Evolutionary conservation across 768 basidiomycete genomes (phyloP).

Genomic region (Kwoniella mangroviensis): DNA sequence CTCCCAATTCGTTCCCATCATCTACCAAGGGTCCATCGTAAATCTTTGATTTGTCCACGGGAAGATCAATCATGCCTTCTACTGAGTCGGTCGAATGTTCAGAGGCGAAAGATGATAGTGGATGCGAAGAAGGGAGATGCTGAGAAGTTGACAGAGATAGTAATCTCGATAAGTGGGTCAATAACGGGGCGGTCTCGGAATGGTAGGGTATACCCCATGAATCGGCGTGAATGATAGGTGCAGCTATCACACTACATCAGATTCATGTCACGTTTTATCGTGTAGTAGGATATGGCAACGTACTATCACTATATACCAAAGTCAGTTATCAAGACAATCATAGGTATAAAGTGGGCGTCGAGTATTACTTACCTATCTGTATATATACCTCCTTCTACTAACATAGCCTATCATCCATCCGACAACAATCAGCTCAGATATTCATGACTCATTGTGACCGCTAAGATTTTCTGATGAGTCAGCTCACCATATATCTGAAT

Average conservation of each 20-base stretch:
- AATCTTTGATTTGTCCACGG: constrained; percentile 11
- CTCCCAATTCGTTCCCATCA: constrained; percentile 40
- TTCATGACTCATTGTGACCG: not conserved
- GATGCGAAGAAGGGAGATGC: constrained; percentile 30
- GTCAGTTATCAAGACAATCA: not conserved
- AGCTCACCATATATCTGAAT: constrained; percentile 45
- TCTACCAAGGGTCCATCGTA: constrained; percentile 36
- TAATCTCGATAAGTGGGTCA: constrained; percentile 41
- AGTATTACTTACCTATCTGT: constrained; percentile 35
- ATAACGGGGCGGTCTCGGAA: constrained; percentile 31
- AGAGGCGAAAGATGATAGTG: constrained; percentile 23
- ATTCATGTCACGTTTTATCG: not conserved
- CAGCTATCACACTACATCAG: constrained; percentile 11
- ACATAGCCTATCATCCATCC: constrained; percentile 25
- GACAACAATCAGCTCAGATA: not conserved
- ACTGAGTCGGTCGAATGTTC: constrained; percentile 7
- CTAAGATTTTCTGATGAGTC: not conserved
- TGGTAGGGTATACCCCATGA: constrained; percentile 44
- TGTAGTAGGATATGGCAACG: not conserved
- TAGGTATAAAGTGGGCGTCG: not conserved
- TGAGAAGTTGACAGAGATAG: constrained; percentile 35
- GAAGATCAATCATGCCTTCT: constrained; percentile 14
- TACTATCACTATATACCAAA: constrained; percentile 8
- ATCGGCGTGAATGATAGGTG: constrained; percentile 47
- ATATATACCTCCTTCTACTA: constrained; percentile 51